phyloP scores from a whole-genome alignment of 2,329 filamentous ascomycete species.

The Aspergillus pseudonomiae region DNA sequence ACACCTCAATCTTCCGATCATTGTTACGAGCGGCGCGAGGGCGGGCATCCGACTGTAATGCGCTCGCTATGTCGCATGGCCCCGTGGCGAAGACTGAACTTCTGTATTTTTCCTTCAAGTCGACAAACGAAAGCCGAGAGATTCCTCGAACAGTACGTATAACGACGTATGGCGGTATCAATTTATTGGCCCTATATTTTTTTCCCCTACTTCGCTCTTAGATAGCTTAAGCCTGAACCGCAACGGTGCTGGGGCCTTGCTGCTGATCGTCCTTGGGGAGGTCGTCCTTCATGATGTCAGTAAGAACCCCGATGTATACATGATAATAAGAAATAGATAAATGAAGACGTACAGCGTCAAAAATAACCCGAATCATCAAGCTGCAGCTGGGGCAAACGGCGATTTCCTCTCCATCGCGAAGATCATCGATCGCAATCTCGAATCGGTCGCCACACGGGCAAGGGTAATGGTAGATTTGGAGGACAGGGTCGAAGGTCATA shows the following conservation, averaged over 20 bases:
- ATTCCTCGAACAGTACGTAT: background rate
- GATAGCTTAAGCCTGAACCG: slow-evolving; percentile 45
- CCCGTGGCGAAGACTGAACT: background rate
- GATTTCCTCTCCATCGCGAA: slow-evolving; percentile 88
- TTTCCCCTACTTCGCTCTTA: background rate
- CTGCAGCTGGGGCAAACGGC: slow-evolving; percentile 98
- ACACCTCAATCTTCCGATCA: background rate
- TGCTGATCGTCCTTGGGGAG: slow-evolving; percentile 51
- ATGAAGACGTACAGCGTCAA: slow-evolving; percentile 68
- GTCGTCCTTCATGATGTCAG: slow-evolving; percentile 47
- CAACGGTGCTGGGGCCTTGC: slow-evolving; percentile 33
- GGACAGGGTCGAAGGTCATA: slow-evolving; percentile 82
- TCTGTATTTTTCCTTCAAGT: background rate
- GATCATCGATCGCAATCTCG: slow-evolving; percentile 81
- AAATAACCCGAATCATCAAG: slow-evolving; percentile 94
- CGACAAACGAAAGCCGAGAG: background rate
- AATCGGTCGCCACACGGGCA: slow-evolving; percentile 98
- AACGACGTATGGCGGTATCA: background rate
- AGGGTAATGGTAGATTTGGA: slow-evolving; percentile 92
- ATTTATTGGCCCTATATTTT: background rate
- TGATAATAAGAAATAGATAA: slow-evolving; percentile 8
- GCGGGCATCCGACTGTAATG: background rate
- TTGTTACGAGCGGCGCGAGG: background rate
- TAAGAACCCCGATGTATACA: background rate
- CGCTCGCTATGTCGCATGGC: background rate